Conservation (phyloP, 768 basidiomycete genomes). For the Infundibulicybe gibba region DNA sequence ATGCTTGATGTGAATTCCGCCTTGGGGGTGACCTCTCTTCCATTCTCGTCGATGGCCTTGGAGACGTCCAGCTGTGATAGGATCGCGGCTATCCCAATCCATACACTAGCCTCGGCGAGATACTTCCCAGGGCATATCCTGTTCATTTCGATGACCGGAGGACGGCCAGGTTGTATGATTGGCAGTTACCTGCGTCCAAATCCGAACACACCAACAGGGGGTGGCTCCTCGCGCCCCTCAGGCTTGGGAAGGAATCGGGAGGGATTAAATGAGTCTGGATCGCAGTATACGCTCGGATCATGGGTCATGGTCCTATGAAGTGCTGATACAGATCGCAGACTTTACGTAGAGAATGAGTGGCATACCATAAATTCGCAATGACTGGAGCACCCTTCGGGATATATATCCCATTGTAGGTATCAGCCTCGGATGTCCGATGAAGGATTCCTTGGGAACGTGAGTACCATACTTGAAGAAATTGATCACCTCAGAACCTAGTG, state of each 20-base stretch:
- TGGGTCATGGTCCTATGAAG: constrained; percentile 8
- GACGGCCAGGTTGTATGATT: background rate
- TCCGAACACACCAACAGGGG: constrained; percentile 8
- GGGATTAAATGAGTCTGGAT: constrained; percentile 9
- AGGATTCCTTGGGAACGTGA: constrained; percentile 16
- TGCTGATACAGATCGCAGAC: background rate
- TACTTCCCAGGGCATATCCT: constrained; percentile 31
- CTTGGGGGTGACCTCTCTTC: constrained; percentile 10
- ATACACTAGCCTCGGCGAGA: constrained; percentile 36
- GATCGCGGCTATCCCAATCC: constrained; percentile 12
- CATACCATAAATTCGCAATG: constrained; percentile 20
- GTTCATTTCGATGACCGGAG: background rate
- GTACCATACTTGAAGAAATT: constrained; percentile 11
- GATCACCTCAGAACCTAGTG: background rate
- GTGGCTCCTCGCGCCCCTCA: constrained; percentile 8
- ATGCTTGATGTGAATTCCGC: constrained; percentile 3
- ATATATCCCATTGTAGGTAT: constrained; percentile 28
- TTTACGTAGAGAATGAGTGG: background rate
- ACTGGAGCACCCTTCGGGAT: constrained; percentile 28
- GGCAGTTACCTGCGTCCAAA: constrained; percentile 10
- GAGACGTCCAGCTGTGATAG: constrained; percentile 9
- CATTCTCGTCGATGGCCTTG: constrained; percentile 6
- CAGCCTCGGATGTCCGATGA: constrained; percentile 23
- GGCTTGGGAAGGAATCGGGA: constrained; percentile 11
- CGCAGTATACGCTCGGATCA: constrained; percentile 7